Evolutionary conservation across 1,284 basidiomycete genomes (phyloP).

Genomic region (Cryptococcus neoformans): DNA sequence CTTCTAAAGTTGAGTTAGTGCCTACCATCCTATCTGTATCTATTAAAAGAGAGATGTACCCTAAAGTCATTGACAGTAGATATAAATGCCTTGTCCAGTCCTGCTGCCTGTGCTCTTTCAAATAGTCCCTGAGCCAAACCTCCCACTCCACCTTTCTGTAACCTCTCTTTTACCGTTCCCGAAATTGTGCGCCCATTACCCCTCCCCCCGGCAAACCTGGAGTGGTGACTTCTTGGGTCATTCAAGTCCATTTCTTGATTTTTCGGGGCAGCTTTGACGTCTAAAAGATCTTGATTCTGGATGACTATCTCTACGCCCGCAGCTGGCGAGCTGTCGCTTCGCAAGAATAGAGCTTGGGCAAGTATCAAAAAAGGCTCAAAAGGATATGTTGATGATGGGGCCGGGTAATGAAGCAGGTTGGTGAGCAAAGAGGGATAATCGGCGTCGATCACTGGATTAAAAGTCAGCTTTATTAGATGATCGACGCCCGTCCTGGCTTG

Average conservation of each 20-base stretch:
- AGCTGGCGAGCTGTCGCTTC: slow-evolving; percentile 66
- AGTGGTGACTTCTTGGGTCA: not conserved
- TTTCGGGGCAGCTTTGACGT: slow-evolving; percentile 54
- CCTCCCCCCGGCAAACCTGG: slow-evolving; percentile 2
- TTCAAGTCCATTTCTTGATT: not conserved
- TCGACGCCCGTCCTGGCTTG: not conserved
- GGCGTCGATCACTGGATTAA: slow-evolving; percentile 65
- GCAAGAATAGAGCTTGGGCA: slow-evolving; percentile 73
- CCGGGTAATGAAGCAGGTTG: slow-evolving; percentile 75
- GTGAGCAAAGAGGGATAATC: slow-evolving; percentile 84
- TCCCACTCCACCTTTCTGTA: slow-evolving; percentile 22
- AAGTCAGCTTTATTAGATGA: slow-evolving; percentile 6
- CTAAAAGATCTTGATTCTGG: slow-evolving; percentile 74
- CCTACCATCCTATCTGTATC: not conserved
- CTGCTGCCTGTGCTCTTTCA: slow-evolving; percentile 48
- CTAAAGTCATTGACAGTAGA: slow-evolving; percentile 45
- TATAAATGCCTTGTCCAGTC: slow-evolving; percentile 47
- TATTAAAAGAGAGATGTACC: slow-evolving; percentile 20
- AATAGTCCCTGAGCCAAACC: slow-evolving; percentile 46
- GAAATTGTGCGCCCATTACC: not conserved
- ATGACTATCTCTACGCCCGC: slow-evolving; percentile 70
- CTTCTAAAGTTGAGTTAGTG: slow-evolving; percentile 53
- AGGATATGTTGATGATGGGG: slow-evolving; percentile 45
- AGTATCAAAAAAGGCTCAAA: slow-evolving; percentile 62
- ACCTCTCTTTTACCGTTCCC: not conserved